Conservation (phyloP, 768 basidiomycete species). For the Boletus rubropictus region DNA sequence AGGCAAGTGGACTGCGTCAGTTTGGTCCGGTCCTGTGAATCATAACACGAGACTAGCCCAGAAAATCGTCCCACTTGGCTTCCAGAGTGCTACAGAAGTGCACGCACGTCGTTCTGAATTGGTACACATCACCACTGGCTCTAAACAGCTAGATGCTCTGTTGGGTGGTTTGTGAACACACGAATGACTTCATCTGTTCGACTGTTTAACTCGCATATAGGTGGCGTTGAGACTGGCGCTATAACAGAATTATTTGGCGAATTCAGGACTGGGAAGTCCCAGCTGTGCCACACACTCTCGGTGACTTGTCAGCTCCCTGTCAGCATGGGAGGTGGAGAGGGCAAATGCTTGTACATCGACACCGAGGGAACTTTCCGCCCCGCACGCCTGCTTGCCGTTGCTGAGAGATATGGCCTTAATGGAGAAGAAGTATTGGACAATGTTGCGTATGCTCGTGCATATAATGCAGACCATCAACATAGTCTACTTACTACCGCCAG, state of each 20-base stretch:
- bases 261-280: conserved; percentile 97
- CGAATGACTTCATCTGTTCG: background rate
- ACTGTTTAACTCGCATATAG: conserved; percentile 35
- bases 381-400: conserved; percentile 87
- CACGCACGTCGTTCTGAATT: conserved; percentile 93
- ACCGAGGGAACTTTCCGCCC: conserved; percentile 99
- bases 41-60: conserved; percentile 49
- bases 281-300: conserved; percentile 95
- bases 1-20: conserved; percentile 45
- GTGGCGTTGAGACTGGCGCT: conserved; percentile 95
- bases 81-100: conserved; percentile 96
- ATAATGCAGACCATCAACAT: conserved; percentile 97
- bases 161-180: conserved; percentile 63
- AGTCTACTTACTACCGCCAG: conserved; percentile 85
- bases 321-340: conserved; percentile 97
- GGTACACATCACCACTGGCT: conserved; percentile 94
- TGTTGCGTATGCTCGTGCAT: conserved; percentile 95
- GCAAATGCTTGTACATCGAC: conserved; percentile 98
- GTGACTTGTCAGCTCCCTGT: conserved; percentile 97
- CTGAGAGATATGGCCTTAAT: conserved; percentile 93
- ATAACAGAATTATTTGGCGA: conserved; percentile 99
- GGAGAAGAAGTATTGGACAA: conserved; percentile 98
- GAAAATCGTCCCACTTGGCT: conserved; percentile 95
- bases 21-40: conserved; percentile 2
- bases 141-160: conserved; percentile 91